Base-by-base conservation (phyloP, 345 rosid genomes). In the Combretum micranthum region DNA sequence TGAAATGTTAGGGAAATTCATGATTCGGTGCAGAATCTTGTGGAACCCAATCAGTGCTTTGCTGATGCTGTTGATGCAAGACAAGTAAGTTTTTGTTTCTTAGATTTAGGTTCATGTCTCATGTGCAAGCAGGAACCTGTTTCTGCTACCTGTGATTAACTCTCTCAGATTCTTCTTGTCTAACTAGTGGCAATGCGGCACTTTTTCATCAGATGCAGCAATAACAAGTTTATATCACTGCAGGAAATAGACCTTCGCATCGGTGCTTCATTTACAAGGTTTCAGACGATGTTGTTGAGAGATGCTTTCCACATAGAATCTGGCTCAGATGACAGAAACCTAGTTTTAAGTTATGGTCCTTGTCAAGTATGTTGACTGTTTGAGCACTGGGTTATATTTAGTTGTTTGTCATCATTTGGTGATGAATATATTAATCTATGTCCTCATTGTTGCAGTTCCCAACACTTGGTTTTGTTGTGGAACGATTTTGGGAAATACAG, bases 51-150 rank as follows among this genome's bases (percentile, higher is more conserved):
- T 75, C 76, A 71, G 42, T 66, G 87, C 85, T 86, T 85, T 76
- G 79, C 97, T 22, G 84, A 87, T 71, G 99, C 97, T 7, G 99
- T 93, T 63, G 99, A 93, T 68, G 97, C 97, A 75, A 83, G 99
- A 70, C 99, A 93, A 73, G 99, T 89, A 67, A 77, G 89, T 77
- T 45, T 52, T 43, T 70, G 39, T 32, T 32, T 9, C 39, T 32
- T 32, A 32, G 9, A 9, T 32, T 32, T 32, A 0, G 39, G 5
- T 32, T 32, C 39, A 32, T 32, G 39, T 7, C 39, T 32, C 39
- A 32, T 32, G 10, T 32, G 26, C 39, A 4, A 32, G 39, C 39
- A 4, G 39, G 5, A 9, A 5, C 39, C 39, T 32, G 39, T 32
- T 6, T 10, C 9, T 3, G 1, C 39, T 32, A 4, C 8, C 1